Evolutionary conservation across 1,139 yeast species (phyloP).

Genomic region (Diutina siamensis): DNA sequence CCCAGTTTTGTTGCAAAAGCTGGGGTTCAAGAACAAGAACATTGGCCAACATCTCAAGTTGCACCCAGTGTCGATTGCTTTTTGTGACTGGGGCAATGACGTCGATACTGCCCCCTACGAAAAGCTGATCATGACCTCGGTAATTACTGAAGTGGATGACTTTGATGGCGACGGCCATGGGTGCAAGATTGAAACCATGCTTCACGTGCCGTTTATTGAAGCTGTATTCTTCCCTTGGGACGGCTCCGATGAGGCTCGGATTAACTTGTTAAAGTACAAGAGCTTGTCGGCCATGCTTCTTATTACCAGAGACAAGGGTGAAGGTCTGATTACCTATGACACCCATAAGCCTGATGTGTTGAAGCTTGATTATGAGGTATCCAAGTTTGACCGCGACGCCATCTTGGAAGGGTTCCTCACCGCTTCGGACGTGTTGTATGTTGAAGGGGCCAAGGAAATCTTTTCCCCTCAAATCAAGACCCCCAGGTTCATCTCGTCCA

Average conservation of each 20-base stretch:
- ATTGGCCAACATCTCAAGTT: constrained; percentile 44
- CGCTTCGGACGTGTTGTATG: constrained; percentile 36
- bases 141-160: constrained; percentile 38
- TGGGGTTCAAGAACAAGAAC: constrained; percentile 42
- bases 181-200: constrained; percentile 40
- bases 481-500: constrained; percentile 28
- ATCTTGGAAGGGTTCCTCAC: constrained; percentile 28
- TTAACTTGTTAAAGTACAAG: constrained; percentile 27
- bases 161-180: constrained; percentile 49
- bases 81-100: constrained; percentile 25
- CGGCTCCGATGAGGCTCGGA: constrained; percentile 23
- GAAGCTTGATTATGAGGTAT: constrained; percentile 28
- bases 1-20: constrained; percentile 37
- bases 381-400: constrained; percentile 33
- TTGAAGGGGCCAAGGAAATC: constrained; percentile 41
- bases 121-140: constrained; percentile 41
- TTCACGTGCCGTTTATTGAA: constrained; percentile 36
- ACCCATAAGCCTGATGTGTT: constrained; percentile 25
- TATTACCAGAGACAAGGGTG: constrained; percentile 38
- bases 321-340: constrained; percentile 30
- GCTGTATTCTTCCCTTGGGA: constrained; percentile 35
- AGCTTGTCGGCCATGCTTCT: constrained; percentile 31
- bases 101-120: constrained; percentile 23
- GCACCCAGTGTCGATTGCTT: constrained; percentile 35
- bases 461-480: constrained; percentile 26